Evolutionary conservation across 768 basidiomycete species (phyloP).

Genomic region (Lentinula edodes): DNA sequence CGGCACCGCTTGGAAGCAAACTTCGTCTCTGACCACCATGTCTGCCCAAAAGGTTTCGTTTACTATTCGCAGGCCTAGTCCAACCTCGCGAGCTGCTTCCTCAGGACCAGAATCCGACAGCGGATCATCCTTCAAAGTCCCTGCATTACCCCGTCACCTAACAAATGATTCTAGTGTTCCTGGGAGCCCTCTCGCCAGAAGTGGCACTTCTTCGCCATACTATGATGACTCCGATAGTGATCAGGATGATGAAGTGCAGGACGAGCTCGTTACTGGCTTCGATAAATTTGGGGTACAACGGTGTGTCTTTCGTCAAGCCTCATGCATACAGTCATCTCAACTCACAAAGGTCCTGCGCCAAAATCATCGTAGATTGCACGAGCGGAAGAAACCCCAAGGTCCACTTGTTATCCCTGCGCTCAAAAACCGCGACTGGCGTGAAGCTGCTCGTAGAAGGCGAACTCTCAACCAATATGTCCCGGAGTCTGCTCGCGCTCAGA

Average conservation of each 20-base stretch:
- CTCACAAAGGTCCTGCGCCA: conserved; percentile 57
- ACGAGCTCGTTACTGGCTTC: conserved; percentile 69
- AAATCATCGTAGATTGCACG: conserved; percentile 32
- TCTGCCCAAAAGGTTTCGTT: conserved; percentile 61
- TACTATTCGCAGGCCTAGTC: conserved; percentile 76
- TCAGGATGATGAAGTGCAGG: conserved; percentile 47
- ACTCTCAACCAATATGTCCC: conserved; percentile 58
- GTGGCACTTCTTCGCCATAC: conserved; percentile 41
- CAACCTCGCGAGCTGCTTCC: conserved; percentile 55
- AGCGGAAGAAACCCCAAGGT: conserved; percentile 40
- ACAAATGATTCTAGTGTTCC: conserved; percentile 32
- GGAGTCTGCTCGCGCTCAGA: conserved; percentile 45
- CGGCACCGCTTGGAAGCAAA: too few relatives aligned
- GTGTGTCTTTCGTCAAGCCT: conserved; percentile 51
- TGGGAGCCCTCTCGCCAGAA: conserved; percentile 53
- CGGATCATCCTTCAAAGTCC: conserved; percentile 47
- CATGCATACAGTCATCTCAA: conserved; percentile 47
- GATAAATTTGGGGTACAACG: conserved; percentile 75
- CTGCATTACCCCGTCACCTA: conserved; percentile 57
- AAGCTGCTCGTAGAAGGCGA: conserved; percentile 63
- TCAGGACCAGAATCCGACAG: conserved; percentile 59
- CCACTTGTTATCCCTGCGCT: conserved; percentile 84
- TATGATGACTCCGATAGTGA: conserved; percentile 54
- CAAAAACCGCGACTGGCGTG: conserved; percentile 89
- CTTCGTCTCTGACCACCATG: conserved; percentile 12